Base-by-base conservation (phyloP, 805 yeast species). In the Wickerhamiella bombiphila region DNA sequence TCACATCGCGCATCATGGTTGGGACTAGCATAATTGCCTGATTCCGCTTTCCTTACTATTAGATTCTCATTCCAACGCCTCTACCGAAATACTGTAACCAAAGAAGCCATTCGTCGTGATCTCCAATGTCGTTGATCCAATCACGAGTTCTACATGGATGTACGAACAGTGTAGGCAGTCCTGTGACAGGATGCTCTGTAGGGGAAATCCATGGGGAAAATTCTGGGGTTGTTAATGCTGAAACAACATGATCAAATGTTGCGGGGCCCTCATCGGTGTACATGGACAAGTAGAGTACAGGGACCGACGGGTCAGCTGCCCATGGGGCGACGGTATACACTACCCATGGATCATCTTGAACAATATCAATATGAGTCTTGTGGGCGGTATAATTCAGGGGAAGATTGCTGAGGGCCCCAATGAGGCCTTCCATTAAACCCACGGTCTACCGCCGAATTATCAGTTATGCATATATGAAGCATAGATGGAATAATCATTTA, bases 81-180 rank as follows among this genome's bases (percentile, higher is more conserved):
- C 47, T 20, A 35, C 46, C 45, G 57, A 48, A 41, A 18, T 50
- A 38, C 40, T 47, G 51, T 15, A 54, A 41, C 58, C 58, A 54
- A 22, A 51, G 43, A 5, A 43, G 44, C 33, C 45, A 41, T 2
- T 17, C n/a, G 1, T 43, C 34, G 22, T n/a, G 15, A 2, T 49
- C 38, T n/a, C 38, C 41, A 13, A 48, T 41, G 21, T 50, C 50
- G 2, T 45, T 47, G 22, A 63, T 47, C 39, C 60, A 39, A 6
- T 47, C 51, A 4, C 41, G 33, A 0, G 66, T 56, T 29, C 58
- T 56, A 47, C 71, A 66, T 3, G 70, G 70, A 42, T 66, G 71
- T 1, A 66, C 29, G 36, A 53, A 56, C 36, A 54, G 47, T 13
- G 42, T 32, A 5, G 57, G 57, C 29, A 42, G 38, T 3, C 53